These are phyloP conservation scores for Rusavskia elegans DNA, from an alignment of 495 filamentous ascomycete genomes.

Conservation along the genomic window DNA sequence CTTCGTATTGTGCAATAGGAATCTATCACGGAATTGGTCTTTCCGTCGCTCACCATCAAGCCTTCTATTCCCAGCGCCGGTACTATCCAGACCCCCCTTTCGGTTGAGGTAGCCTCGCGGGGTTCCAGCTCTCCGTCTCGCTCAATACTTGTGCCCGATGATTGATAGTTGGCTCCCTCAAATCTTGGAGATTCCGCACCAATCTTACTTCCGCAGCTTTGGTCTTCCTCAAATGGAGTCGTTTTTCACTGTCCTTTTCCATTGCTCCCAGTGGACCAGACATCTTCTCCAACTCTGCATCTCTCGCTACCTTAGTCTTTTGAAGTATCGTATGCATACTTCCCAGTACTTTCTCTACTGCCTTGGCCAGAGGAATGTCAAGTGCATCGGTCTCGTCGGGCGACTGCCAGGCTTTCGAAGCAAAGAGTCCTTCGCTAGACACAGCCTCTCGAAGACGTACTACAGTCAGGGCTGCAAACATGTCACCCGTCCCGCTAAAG, in stretches of 20 bases:
- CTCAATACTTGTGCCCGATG: slow-evolving; percentile 38
- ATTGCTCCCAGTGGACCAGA: slow-evolving; percentile 20
- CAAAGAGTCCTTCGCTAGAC: slow-evolving; percentile 26
- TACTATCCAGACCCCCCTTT: not conserved
- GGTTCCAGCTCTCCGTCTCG: not conserved
- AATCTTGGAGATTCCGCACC: slow-evolving; percentile 48
- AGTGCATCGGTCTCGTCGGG: slow-evolving; percentile 47
- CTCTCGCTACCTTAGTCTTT: slow-evolving; percentile 56
- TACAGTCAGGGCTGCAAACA: slow-evolving; percentile 87
- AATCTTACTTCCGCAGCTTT: slow-evolving; percentile 71
- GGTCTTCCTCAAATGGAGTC: slow-evolving; percentile 45
- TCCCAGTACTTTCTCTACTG: slow-evolving; percentile 74
- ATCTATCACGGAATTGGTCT: too few relatives aligned
- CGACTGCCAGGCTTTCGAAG: slow-evolving; percentile 47
- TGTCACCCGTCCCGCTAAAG: slow-evolving; percentile 93
- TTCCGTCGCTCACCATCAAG: too few relatives aligned
- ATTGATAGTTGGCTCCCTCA: slow-evolving; percentile 44
- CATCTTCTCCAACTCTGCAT: slow-evolving; percentile 31
- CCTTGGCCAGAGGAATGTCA: slow-evolving; percentile 65
- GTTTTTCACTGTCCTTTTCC: slow-evolving; percentile 41
- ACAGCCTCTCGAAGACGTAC: slow-evolving; percentile 81
- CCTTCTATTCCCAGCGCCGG: too few relatives aligned
- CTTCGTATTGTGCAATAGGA: not conserved
- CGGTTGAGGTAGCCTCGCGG: not conserved
- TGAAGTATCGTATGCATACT: slow-evolving; percentile 80